Conservation (phyloP, 2,329 filamentous ascomycete species). For the Rugonectria rugulosa region DNA sequence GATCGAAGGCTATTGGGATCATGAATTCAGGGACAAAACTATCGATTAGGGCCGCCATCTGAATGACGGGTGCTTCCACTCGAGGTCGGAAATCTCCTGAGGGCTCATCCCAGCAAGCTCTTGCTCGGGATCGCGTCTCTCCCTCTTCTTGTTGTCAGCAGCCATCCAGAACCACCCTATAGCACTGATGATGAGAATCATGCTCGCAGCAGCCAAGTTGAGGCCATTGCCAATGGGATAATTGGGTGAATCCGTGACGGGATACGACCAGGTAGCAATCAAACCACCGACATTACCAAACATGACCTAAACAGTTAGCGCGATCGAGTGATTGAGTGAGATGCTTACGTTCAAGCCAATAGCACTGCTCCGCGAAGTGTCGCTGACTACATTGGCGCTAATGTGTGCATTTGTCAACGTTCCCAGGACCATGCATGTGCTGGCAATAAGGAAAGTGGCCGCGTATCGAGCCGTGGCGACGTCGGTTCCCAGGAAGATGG, state of each 20-base stretch:
- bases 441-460: constrained; percentile 69
- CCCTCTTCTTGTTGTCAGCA: constrained; percentile 67
- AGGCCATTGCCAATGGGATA: constrained; percentile 71
- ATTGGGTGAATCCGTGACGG: constrained; percentile 68
- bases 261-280: constrained; percentile 70
- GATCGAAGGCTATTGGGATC: background rate
- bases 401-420: constrained; percentile 69
- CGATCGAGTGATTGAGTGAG: accelerated
- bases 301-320: constrained; percentile 34
- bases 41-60: constrained; percentile 56
- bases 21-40: background rate
- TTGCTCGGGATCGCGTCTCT: constrained; percentile 60
- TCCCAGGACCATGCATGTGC: constrained; percentile 67
- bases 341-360: constrained; percentile 55
- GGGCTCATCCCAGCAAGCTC: constrained; percentile 64
- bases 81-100: constrained; percentile 64
- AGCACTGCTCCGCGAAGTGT: constrained; percentile 68
- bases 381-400: constrained; percentile 70
- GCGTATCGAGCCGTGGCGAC: constrained; percentile 61
- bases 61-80: constrained; percentile 74
- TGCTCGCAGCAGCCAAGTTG: constrained; percentile 69
- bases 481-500: constrained; percentile 66
- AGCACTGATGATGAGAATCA: constrained; percentile 60
- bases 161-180: constrained; percentile 66
- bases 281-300: constrained; percentile 65